Conservation (phyloP, 495 filamentous ascomycete species). For the Aspergillus mulundensis region DNA sequence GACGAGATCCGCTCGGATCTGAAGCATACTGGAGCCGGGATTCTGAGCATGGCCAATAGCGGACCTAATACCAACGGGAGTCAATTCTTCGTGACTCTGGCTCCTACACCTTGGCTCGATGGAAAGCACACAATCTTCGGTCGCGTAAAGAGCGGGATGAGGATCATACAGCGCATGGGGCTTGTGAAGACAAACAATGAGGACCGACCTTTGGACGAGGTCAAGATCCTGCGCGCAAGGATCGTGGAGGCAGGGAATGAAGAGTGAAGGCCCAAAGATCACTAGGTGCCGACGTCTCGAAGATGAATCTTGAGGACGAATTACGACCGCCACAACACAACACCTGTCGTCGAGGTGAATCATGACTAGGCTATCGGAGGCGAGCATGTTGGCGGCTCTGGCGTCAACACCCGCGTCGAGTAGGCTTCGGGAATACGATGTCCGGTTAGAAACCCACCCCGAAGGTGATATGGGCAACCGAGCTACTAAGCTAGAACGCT, state of each 20-base stretch:
- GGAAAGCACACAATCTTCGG: conserved; percentile 98
- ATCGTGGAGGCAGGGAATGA: conserved; percentile 56
- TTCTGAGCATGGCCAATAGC: conserved; percentile 94
- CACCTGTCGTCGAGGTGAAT: background rate
- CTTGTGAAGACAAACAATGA: conserved; percentile 78
- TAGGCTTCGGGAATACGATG: background rate
- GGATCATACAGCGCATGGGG: conserved; percentile 83
- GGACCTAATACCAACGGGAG: conserved; percentile 92
- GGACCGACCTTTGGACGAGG: conserved; percentile 76
- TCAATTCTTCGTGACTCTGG: conserved; percentile 85
- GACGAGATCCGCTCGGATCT: conserved; percentile 77
- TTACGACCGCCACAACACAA: background rate
- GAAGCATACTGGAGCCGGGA: conserved; percentile 91
- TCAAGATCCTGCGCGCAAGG: conserved; percentile 72
- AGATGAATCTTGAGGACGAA: background rate
- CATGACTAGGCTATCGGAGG: background rate
- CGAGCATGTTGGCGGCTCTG: background rate
- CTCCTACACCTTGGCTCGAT: conserved; percentile 95
- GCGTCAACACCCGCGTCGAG: background rate
- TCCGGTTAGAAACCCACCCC: background rate
- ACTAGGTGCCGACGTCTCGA: background rate
- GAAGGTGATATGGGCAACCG: background rate
- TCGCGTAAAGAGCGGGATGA: conserved; percentile 79
- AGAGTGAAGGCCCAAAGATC: conserved; percentile 24
- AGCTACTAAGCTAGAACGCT: background rate